These are phyloP conservation scores for Luffa aegyptiaca DNA, from an alignment of 306 rosid species.

Conservation along the genomic window DNA sequence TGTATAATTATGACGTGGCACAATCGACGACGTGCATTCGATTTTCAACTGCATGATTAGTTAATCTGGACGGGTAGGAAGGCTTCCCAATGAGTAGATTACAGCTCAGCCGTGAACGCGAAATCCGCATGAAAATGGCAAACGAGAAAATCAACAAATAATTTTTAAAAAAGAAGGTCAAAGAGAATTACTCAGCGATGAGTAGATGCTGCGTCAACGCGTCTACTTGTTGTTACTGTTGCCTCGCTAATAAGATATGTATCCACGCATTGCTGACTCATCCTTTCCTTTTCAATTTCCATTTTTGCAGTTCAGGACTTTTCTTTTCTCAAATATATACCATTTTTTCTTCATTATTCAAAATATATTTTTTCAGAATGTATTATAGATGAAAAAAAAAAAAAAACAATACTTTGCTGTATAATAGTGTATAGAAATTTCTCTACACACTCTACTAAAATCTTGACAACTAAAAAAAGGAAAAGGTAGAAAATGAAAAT, in stretches of 20 bases:
- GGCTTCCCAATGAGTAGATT: background rate
- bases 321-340: background rate
- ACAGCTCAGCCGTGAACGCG: conserved; percentile 5
- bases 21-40: background rate
- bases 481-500: too few species aligned
- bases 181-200: conserved; percentile 15
- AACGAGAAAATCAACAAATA: background rate
- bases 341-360: background rate
- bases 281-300: background rate
- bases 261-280: conserved; percentile 29
- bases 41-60: background rate
- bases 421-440: too few species aligned
- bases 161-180: background rate
- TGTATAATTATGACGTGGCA: background rate
- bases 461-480: too few species aligned
- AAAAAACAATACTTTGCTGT: too few species aligned
- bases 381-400: too few species aligned
- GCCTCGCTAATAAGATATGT: background rate
- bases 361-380: too few species aligned
- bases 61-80: conserved; percentile 3
- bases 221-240: background rate
- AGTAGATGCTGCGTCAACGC: conserved; percentile 33
- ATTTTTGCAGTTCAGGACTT: conserved; percentile 2
- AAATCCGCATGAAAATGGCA: background rate
- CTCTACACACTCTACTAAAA: too few species aligned